These are phyloP conservation scores for Staphylotrichum longicolle DNA, from an alignment of 495 filamentous ascomycete genomes.

Conservation along the genomic window DNA sequence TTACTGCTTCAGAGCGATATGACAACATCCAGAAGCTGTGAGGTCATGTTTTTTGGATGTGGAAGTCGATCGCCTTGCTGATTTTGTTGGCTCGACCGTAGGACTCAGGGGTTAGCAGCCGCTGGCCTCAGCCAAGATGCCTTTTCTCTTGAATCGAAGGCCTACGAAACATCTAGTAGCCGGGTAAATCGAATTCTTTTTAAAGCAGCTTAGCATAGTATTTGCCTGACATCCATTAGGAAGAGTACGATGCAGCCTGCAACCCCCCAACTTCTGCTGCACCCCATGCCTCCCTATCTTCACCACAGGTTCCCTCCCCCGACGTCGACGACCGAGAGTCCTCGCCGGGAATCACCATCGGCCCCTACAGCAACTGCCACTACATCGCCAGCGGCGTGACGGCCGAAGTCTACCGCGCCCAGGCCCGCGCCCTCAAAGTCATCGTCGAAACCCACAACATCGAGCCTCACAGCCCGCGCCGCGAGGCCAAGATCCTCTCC, in stretches of 20 bases:
- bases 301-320: background rate
- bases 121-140: conserved; percentile 29
- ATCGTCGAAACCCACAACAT: conserved; percentile 69
- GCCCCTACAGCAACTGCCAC: conserved; percentile 65
- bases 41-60: conserved; percentile 17
- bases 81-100: conserved; percentile 9
- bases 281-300: background rate
- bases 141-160: conserved; percentile 42
- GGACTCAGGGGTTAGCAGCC: conserved; percentile 24
- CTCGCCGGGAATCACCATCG: conserved; percentile 58
- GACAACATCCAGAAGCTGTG: conserved; percentile 53
- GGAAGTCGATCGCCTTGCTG: conserved; percentile 4
- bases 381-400: conserved; percentile 74
- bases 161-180: conserved; percentile 42
- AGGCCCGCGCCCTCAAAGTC: conserved; percentile 77
- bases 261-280: conserved; percentile 5
- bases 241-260: conserved; percentile 45
- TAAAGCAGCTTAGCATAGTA: background rate
- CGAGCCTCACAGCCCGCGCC: conserved; percentile 74
- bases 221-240: conserved; percentile 33
- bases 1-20: conserved; percentile 50
- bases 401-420: conserved; percentile 68
- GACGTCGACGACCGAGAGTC: conserved; percentile 11
- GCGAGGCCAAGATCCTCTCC: conserved; percentile 72
- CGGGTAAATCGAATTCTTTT: conserved; percentile 32